Base-by-base conservation (phyloP, 352 stramenopile genomes). In the Peronospora tabacina region DNA sequence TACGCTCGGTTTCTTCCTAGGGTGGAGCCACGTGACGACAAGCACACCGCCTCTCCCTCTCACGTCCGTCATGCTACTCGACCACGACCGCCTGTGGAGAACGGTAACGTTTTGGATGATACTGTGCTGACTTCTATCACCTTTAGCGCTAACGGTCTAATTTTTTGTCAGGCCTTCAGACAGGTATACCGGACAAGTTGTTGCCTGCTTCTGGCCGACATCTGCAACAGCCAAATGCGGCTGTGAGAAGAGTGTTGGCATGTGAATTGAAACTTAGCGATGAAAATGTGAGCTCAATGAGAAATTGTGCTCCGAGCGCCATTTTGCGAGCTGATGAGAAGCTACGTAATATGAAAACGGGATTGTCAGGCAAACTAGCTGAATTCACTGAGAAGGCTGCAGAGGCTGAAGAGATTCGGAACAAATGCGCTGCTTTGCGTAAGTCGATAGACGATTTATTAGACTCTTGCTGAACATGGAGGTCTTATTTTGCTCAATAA, bases 381-480 rank as follows among this genome's bases (percentile, higher is more conserved):
- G 55, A 69, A 40, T 36, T 65, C 15, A 32, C 46, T 3, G 30
- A 61, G 3, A 69, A 65, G 39, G 47, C 43, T 19, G 24, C 36
- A 33, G 52, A 54, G 24, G 46, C 22, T 35, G 38, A 65, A 49
- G 20, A 50, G 26, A 22, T 69, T 45, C 47, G 43, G 28, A 50
- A 20, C 0, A 61, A 47, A 44, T 53, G 38, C 30, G 39, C 49
- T 45, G 40, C 29, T 24, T 54, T 54, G 28, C 17, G 55, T 63
- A 51, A 48, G 48, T 52, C 7, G 26, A 30, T 41, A n/a, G 16
- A 13, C 9, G 15, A 3, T 39, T 39, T 43, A 24, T 20, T 42
- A 6, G 32, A 32, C 39, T 17, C 26, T 28, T 47, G 24, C 22
- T 11, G 5, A 37, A 22, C 15, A 32, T 15, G n/a, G 24, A 15